Evolutionary conservation across 2,329 filamentous ascomycete species (phyloP).

Genomic region (Microdochium trichocladiopsis): DNA sequence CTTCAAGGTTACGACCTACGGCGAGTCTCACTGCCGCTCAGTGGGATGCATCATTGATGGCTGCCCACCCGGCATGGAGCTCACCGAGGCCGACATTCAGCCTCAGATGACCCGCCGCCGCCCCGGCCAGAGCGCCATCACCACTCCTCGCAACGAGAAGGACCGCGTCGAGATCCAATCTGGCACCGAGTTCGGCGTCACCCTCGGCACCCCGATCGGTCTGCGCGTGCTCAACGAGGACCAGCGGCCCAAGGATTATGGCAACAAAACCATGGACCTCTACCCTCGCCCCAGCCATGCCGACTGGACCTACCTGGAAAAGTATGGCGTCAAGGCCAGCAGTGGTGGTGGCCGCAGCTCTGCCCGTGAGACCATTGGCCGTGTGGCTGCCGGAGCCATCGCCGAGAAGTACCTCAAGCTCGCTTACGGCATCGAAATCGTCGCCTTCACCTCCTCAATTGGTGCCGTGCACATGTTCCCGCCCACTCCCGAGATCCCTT

Average conservation of each 20-base stretch:
- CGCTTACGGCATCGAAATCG: constrained; percentile 81
- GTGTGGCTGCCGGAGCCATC: constrained; percentile 86
- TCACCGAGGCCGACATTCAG: constrained; percentile 85
- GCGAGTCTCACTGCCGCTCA: constrained; percentile 84
- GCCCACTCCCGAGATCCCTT: constrained; percentile 60
- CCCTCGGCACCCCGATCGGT: constrained; percentile 83
- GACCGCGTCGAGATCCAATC: constrained; percentile 89
- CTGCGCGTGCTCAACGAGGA: constrained; percentile 88
- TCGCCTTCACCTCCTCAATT: constrained; percentile 82
- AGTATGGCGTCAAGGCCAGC: constrained; percentile 90
- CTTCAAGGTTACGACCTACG: constrained; percentile 80
- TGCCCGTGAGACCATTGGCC: constrained; percentile 90
- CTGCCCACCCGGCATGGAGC: constrained; percentile 77
- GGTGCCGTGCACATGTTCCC: constrained; percentile 74
- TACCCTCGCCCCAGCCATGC: constrained; percentile 91
- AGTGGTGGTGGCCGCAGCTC: constrained; percentile 85
- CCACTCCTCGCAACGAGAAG: constrained; percentile 88
- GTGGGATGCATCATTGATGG: constrained; percentile 95
- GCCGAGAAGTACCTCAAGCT: constrained; percentile 85
- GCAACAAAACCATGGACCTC: constrained; percentile 78
- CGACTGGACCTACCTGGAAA: constrained; percentile 95
- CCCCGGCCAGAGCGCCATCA: constrained; percentile 83
- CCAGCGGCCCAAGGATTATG: constrained; percentile 88
- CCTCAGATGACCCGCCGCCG: constrained; percentile 87
- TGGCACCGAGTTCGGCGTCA: constrained; percentile 83